Base-by-base conservation (phyloP, 805 yeast species). In the Danielia oregonensis region DNA sequence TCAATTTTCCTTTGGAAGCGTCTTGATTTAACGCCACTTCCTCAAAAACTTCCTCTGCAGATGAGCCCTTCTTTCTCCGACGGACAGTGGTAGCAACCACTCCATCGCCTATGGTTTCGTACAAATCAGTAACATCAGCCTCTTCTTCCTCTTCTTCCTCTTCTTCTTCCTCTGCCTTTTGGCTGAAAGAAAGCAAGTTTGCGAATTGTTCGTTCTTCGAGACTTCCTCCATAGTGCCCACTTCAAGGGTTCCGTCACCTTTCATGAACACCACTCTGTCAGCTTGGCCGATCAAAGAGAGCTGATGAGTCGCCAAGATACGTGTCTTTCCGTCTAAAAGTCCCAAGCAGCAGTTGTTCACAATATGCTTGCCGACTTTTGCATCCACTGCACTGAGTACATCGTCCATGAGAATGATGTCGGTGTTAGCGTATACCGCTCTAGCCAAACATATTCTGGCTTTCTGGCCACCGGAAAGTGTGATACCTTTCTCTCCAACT, bases 391-490 rank as follows among this genome's bases (percentile, higher is more conserved):
- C n/a, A n/a, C n/a, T n/a, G n/a, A n/a, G n/a, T n/a, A n/a, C n/a
- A n/a, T n/a, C n/a, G n/a, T n/a, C n/a, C n/a, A n/a, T n/a, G n/a
- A n/a, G n/a, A n/a, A n/a, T n/a, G n/a, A n/a, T n/a, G n/a, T n/a
- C n/a, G n/a, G n/a, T n/a, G n/a, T n/a, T n/a, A n/a, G 80, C 76
- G 51, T 86, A 86, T 2, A 83, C 86, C 2, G 91, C 82, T 53
- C 95, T 71, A 3, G 95, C 95, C 40, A 86, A 61, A 50, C 77
- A 76, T 34, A 86, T 73, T 55, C 95, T 72, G 0, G 94, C 91
- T 63, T 86, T 86, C 55, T 86, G 95, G 33, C 95, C 95, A 36
- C 95, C 95, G n/a, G 91, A 82, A 26, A 86, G 61, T 0, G 93
- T 84, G 30, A 86, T 79, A 49, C 95, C 95, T 54, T 86, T 72